Conservation (phyloP, 2,329 filamentous ascomycete genomes). For the Fusarium continuum region DNA sequence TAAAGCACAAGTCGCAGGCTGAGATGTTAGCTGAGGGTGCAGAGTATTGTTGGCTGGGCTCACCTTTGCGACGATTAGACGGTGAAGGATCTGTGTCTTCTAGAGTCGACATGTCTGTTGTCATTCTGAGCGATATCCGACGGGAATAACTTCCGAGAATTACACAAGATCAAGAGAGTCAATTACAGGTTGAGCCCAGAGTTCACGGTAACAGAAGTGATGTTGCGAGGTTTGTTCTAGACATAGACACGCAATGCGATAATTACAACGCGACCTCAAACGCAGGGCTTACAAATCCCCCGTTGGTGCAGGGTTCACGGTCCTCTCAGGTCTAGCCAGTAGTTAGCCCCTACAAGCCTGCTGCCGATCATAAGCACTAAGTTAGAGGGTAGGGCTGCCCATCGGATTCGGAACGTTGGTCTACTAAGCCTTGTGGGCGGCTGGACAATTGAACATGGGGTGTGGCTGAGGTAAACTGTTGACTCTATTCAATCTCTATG, state of each 20-base stretch:
- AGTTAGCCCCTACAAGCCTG: not conserved
- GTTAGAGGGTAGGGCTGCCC: too few species aligned
- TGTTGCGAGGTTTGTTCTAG: not conserved
- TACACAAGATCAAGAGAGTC: accelerated
- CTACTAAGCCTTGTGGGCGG: too few species aligned
- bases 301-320: not conserved
- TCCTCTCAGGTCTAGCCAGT: not conserved
- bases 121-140: not conserved
- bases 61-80: constrained; percentile 40
- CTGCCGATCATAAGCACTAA: constrained; percentile 14
- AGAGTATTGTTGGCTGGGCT: not conserved
- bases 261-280: not conserved
- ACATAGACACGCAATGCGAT: not conserved
- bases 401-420: too few species aligned
- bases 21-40: not conserved
- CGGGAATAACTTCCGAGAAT: not conserved
- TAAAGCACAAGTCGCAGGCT: constrained; percentile 57
- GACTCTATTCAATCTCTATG: not conserved
- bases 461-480: too few species aligned
- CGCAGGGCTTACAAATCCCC: constrained; percentile 35
- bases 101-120: constrained; percentile 2
- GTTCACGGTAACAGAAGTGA: not conserved
- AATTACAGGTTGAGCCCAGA: too few species aligned
- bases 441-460: too few species aligned
- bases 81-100: constrained; percentile 25